Conservation (phyloP, 148 eudicot species). For the Rhododendron williamsianum region DNA sequence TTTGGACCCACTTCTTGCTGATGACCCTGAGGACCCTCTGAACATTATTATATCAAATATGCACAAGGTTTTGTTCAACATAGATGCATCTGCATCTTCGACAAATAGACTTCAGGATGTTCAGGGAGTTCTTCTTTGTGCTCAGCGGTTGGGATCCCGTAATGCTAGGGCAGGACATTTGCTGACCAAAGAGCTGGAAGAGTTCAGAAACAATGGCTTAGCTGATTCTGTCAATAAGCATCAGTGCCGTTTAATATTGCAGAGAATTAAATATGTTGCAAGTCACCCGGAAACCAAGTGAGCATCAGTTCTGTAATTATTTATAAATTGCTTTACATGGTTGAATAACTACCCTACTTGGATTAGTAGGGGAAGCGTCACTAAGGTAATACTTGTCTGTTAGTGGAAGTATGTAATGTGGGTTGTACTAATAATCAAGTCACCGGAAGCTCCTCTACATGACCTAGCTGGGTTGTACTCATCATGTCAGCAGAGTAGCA, state of each 20-base stretch:
- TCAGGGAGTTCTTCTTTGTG: constrained; percentile 87
- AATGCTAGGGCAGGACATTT: constrained; percentile 95
- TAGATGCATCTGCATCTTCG: constrained; percentile 66
- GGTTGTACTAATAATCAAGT: background rate
- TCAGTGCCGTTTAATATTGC: constrained; percentile 85
- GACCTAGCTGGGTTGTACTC: background rate
- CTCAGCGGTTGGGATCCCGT: constrained; percentile 87
- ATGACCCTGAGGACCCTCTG: constrained; percentile 91
- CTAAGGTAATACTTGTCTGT: background rate
- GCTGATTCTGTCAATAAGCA: constrained; percentile 97
- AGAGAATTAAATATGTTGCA: constrained; percentile 78
- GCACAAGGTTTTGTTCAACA: constrained; percentile 78
- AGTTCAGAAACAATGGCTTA: constrained; percentile 59
- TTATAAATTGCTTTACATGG: background rate
- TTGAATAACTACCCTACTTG: background rate
- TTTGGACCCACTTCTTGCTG: constrained; percentile 89
- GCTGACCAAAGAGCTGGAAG: constrained; percentile 89
- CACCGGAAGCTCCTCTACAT: background rate
- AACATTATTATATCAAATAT: constrained; percentile 79
- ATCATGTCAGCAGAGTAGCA: background rate
- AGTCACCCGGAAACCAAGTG: constrained; percentile 68
- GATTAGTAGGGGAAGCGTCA: background rate
- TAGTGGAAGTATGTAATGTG: background rate
- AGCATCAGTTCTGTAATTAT: background rate
- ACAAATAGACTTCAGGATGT: constrained; percentile 96